A percentile compares a stretch with the other conserved stretches of the same genome.
These are phyloP conservation scores for Diaporthe sp. DNA, from an alignment of 2,329 filamentous ascomycete species.

Conservation along the genomic window DNA sequence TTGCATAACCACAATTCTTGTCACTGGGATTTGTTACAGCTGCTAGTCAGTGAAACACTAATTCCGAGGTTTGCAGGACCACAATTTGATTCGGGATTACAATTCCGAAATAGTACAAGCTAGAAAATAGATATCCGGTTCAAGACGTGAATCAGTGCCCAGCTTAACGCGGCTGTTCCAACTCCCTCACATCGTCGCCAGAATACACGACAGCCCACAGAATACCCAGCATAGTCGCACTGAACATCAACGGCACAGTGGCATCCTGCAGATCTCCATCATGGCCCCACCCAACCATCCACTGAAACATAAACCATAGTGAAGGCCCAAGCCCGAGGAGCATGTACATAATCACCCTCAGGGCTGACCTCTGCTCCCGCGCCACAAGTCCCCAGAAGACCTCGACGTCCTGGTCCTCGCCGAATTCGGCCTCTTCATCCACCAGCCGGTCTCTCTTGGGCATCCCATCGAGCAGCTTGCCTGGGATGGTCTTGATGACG, in stretches of 20 bases:
- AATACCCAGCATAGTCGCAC: constrained; percentile 10
- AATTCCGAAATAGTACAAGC: neutral
- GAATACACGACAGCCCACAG: constrained; percentile 26
- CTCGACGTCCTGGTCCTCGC: constrained; percentile 23
- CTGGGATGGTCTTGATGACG: neutral
- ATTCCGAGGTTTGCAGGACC: neutral
- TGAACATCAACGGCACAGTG: constrained; percentile 23
- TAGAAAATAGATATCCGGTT: neutral
- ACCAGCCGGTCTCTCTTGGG: constrained; percentile 18
- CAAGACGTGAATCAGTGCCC: too few species aligned
- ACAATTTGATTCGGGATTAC: neutral
- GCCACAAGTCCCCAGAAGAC: constrained; percentile 28
- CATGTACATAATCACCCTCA: constrained; percentile 9
- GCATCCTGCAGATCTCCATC: constrained; percentile 11
- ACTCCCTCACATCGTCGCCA: constrained; percentile 1
- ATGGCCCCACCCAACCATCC: constrained; percentile 24
- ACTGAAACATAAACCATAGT: constrained; percentile 19
- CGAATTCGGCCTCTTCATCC: constrained; percentile 31
- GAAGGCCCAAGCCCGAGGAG: constrained; percentile 17
- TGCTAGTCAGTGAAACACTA: neutral
- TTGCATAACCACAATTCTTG: neutral
- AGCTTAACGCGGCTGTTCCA: neutral
- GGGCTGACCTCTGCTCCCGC: constrained; percentile 27
- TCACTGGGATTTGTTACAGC: neutral
- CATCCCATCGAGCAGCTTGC: constrained; percentile 14